Conservation (phyloP, 1,284 basidiomycete species). For the Ganoderma resinaceum region DNA sequence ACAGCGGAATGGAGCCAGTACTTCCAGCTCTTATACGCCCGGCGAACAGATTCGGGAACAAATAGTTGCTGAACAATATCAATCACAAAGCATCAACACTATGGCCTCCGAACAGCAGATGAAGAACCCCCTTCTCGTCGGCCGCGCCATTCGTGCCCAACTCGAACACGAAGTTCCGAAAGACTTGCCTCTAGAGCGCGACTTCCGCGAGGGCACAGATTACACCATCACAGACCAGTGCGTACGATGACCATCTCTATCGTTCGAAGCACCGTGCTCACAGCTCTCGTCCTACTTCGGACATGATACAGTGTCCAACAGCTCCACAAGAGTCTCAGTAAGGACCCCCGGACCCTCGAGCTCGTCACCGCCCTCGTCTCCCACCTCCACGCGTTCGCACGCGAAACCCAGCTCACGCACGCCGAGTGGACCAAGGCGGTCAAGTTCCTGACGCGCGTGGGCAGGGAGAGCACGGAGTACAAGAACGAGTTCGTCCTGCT, state of each 20-base stretch:
- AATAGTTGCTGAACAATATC: neutral
- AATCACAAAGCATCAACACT: neutral
- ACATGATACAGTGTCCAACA: constrained; percentile 36
- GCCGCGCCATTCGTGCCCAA: constrained; percentile 46
- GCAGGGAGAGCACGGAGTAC: constrained; percentile 47
- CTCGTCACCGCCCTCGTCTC: constrained; percentile 45
- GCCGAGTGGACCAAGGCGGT: constrained; percentile 47
- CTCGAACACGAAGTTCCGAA: constrained; percentile 43
- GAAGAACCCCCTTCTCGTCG: constrained; percentile 46
- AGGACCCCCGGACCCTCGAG: constrained; percentile 44
- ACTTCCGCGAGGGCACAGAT: constrained; percentile 43
- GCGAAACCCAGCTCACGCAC: constrained; percentile 47
- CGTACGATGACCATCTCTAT: constrained; percentile 5
- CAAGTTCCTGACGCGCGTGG: constrained; percentile 44
- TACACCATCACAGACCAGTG: constrained; percentile 46
- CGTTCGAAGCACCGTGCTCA: neutral
- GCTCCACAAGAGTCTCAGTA: constrained; percentile 43
- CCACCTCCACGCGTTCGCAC: constrained; percentile 49
- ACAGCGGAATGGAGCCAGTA: constrained; percentile 11
- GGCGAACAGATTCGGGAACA: neutral
- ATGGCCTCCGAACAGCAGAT: constrained; percentile 42
- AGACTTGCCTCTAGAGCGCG: constrained; percentile 45
- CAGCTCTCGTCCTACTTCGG: neutral
- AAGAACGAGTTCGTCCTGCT: constrained; percentile 53
- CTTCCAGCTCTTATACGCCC: neutral